Evolutionary conservation across 2,329 filamentous ascomycete genomes (phyloP), one percentile per base, ranked within the genome.

Genomic region (Kalmusia sp.): DNA sequence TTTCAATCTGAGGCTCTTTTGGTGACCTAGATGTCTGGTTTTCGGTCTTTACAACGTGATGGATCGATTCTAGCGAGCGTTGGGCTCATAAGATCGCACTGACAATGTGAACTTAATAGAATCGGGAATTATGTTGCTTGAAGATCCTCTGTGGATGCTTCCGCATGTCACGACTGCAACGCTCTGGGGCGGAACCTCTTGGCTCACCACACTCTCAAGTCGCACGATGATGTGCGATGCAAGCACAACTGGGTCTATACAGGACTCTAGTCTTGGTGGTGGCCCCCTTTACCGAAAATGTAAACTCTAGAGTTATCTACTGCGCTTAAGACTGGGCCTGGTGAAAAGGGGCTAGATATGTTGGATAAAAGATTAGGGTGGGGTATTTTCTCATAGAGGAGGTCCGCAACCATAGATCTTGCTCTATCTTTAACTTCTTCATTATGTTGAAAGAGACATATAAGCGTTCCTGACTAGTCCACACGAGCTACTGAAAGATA

Each of bases 371-470:
- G 70, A 61, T 85, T 80, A 3, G 82, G 82, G 7, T 79, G 68
- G 0, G 80, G 80, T 3, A 83, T 71, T 37, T 70, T 74, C 11
- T 28, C 70, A 57, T 83, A 84, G n/a, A 84, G 60, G 0, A 82
- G 81, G 60, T 84, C 82, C 38, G 82, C 78, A 8, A 86, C 73
- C 83, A 86, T 87, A 25, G 84, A 71, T 67, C 80, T 79, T 0
- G 87, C 87, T 0, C 87, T 86, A 0, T 75, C 77, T 0, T 80
- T 83, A 0, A 79, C 74, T 67, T 89, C 87, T 65, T 89, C 87
- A 4, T 81, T 79, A 0, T 86, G 86, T 58, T 89, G 87, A 67
- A 35, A 39, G 6, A 39, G 14, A 28, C 6, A 6, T 6, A 28
- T 28, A 6, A 28, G 12, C 27, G 27, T 28, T 14, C 35, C 35